phyloP scores from a whole-genome alignment of 768 basidiomycete genomes.

The Agaricus subrufescens region DNA sequence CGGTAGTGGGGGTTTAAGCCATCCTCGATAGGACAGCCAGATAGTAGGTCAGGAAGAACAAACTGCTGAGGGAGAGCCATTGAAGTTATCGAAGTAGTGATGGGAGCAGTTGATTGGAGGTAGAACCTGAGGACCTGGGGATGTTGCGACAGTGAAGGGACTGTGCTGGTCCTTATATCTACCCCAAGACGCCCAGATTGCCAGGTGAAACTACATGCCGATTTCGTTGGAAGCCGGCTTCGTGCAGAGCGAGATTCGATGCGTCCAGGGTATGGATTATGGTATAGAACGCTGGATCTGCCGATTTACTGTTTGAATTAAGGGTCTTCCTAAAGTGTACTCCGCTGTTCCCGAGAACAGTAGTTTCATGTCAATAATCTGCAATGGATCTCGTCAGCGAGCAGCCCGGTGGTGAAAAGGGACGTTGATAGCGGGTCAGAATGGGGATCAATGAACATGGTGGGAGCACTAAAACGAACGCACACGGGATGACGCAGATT shows the following conservation, averaged over 20 bases:
- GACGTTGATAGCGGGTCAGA: conserved; percentile 4
- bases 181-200: background rate
- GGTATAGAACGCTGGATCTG: conserved; percentile 2
- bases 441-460: conserved; percentile 5
- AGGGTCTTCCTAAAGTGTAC: background rate
- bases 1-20: conserved; percentile 54
- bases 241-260: conserved; percentile 5
- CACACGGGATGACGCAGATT: conserved; percentile 1
- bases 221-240: conserved; percentile 9
- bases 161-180: conserved; percentile 5
- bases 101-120: conserved; percentile 10
- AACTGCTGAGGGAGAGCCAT: conserved; percentile 26
- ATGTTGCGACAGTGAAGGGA: background rate
- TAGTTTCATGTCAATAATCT: background rate
- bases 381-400: conserved; percentile 5
- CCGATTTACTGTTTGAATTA: conserved; percentile 2
- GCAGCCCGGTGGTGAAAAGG: background rate
- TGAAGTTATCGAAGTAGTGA: conserved; percentile 14
- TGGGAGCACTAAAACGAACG: background rate
- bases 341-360: background rate
- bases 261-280: background rate
- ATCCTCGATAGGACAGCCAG: conserved; percentile 40
- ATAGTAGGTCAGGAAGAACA: conserved; percentile 52
- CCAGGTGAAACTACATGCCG: background rate
- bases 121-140: conserved; percentile 11